Evolutionary conservation across 1,139 yeast genomes (phyloP).

Genomic region (Candida sp.): DNA sequence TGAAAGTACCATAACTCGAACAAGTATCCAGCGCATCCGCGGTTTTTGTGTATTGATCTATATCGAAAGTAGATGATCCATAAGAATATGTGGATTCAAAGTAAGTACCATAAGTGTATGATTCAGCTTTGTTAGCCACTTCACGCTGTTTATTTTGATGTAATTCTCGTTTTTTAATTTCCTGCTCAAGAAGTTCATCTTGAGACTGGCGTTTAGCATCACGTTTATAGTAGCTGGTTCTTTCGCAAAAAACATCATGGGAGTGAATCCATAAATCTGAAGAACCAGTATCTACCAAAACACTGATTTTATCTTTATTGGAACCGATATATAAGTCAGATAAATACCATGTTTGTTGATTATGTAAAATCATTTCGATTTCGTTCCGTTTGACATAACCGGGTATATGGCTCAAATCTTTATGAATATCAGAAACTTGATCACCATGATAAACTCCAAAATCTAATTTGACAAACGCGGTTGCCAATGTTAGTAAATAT

Average conservation of each 20-base stretch:
- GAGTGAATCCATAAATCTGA: slow-evolving; percentile 33
- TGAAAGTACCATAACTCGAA: slow-evolving; percentile 37
- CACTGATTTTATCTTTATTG: slow-evolving; percentile 1
- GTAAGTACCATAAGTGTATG: no score
- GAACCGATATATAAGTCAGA: background rate
- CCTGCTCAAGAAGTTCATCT: no score
- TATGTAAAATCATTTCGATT: background rate
- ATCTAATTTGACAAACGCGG: slow-evolving; percentile 7
- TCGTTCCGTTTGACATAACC: slow-evolving; percentile 10
- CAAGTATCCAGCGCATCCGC: no score
- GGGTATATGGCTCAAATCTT: background rate
- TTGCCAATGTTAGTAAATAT: background rate
- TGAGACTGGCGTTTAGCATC: no score
- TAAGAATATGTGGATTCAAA: no score
- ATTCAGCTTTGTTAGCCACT: no score
- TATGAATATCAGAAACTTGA: slow-evolving; percentile 13
- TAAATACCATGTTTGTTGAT: background rate
- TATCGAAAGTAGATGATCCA: no score
- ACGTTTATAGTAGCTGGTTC: no score
- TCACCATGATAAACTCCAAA: slow-evolving; percentile 26
- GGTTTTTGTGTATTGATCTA: no score
- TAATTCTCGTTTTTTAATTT: no score
- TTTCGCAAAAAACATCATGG: slow-evolving; percentile 14
- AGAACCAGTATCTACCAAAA: slow-evolving; percentile 22
- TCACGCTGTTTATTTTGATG: background rate